Conservation (phyloP, 192 early-diverging fungal species). For the Coemansia sp. region DNA sequence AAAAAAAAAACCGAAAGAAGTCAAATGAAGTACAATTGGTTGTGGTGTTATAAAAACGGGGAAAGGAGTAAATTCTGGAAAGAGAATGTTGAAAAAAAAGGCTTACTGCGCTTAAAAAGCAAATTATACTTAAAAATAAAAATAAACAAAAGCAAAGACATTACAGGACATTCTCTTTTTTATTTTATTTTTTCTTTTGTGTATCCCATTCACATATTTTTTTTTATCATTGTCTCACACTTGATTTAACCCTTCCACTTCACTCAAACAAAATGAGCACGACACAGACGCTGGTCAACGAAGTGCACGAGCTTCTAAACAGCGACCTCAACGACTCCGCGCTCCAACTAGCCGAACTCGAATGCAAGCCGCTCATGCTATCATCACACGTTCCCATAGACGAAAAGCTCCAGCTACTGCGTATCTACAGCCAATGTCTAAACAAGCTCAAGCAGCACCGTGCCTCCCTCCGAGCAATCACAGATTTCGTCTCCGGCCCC, state of each 20-base stretch:
- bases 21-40: too few species aligned
- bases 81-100: conserved; percentile 3
- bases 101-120: not conserved
- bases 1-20: too few species aligned
- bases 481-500: conserved; percentile 30
- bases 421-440: conserved; percentile 19
- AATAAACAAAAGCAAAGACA: conserved; percentile 4
- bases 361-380: conserved; percentile 25
- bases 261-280: not conserved
- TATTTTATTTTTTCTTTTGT: not conserved
- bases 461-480: conserved; percentile 21
- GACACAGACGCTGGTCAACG: conserved; percentile 20
- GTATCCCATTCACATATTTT: not conserved
- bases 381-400: conserved; percentile 4
- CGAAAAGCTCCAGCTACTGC: conserved; percentile 28
- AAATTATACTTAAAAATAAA: not conserved
- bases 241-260: not conserved
- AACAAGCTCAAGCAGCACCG: conserved; percentile 24
- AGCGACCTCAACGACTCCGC: conserved; percentile 46
- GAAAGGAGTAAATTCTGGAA: not conserved
- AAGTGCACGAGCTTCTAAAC: conserved; percentile 40
- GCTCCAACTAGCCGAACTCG: conserved; percentile 43
- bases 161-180: not conserved
- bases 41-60: too few species aligned
- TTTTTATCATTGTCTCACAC: not conserved